Percentiles rank a stretch among this genome's conserved stretches.
Conservation (phyloP, 192 early-diverging fungal species). For the Podila epicladia region DNA sequence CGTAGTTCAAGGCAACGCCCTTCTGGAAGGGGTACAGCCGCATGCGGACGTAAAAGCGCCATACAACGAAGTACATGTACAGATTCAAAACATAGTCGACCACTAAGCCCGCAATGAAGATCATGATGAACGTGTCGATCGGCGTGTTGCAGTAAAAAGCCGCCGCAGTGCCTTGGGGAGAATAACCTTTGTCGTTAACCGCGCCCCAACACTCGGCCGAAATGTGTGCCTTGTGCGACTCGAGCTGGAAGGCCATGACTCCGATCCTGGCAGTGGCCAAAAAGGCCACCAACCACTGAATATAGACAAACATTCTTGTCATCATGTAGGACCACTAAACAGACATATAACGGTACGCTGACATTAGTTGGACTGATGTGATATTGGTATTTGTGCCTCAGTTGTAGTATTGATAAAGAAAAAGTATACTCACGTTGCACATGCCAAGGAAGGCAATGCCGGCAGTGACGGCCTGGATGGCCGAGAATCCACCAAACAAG, state of each 20-base stretch:
- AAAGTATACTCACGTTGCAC: constrained; percentile 26
- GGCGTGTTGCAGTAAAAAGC: constrained; percentile 47
- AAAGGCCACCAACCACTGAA: constrained; percentile 40
- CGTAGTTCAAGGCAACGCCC: constrained; percentile 19
- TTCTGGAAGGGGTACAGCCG: constrained; percentile 47
- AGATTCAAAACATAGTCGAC: constrained; percentile 44
- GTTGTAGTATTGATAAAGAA: no score
- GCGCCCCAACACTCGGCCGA: constrained; percentile 34
- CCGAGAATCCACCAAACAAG: constrained; percentile 43
- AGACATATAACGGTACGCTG: not conserved
- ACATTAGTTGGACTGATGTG: not conserved
- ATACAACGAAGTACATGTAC: constrained; percentile 51
- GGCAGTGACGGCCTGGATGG: constrained; percentile 27
- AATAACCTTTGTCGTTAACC: constrained; percentile 41
- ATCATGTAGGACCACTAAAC: constrained; percentile 50
- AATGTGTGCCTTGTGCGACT: constrained; percentile 31
- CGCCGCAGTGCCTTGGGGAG: constrained; percentile 34
- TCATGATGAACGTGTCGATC: constrained; percentile 34
- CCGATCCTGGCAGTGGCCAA: constrained; percentile 32
- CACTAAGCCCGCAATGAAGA: constrained; percentile 39
- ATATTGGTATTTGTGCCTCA: no score
- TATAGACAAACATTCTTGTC: constrained; percentile 42
- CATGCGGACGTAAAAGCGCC: constrained; percentile 51
- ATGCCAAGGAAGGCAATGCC: constrained; percentile 40
- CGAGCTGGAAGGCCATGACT: constrained; percentile 45